Conservation (phyloP, 768 basidiomycete species). For the Pleurotus sapidus region DNA sequence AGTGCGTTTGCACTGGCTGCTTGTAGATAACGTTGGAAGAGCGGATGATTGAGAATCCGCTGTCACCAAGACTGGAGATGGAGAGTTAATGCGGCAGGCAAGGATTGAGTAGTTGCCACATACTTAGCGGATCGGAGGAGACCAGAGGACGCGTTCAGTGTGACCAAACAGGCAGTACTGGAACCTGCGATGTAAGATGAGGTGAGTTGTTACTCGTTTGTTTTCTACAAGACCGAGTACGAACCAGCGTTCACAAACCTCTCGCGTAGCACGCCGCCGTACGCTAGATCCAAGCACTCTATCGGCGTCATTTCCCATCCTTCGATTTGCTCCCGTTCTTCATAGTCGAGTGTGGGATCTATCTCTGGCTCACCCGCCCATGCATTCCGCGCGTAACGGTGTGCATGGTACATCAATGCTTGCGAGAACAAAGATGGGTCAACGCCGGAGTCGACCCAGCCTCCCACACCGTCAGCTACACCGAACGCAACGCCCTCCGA, state of each 20-base stretch:
- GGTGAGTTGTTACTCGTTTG: slow-evolving; percentile 17
- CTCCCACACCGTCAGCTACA: slow-evolving; percentile 91
- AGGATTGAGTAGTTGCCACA: slow-evolving; percentile 14
- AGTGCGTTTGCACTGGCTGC: slow-evolving; percentile 48
- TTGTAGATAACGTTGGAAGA: slow-evolving; percentile 61
- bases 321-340: slow-evolving; percentile 59
- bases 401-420: slow-evolving; percentile 84
- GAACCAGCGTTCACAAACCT: slow-evolving; percentile 64
- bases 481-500: slow-evolving; percentile 74
- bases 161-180: slow-evolving; percentile 79
- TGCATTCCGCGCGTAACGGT: slow-evolving; percentile 65
- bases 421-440: slow-evolving; percentile 92
- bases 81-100: not conserved
- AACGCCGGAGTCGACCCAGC: slow-evolving; percentile 81
- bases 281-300: slow-evolving; percentile 71
- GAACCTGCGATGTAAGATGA: slow-evolving; percentile 51
- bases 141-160: slow-evolving; percentile 72
- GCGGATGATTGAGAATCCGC: slow-evolving; percentile 71
- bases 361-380: slow-evolving; percentile 86
- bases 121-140: slow-evolving; percentile 77
- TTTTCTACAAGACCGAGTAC: slow-evolving; percentile 24
- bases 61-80: slow-evolving; percentile 65
- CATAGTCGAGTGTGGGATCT: slow-evolving; percentile 74
- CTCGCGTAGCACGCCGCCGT: slow-evolving; percentile 69
- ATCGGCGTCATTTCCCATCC: slow-evolving; percentile 77